phyloP scores from a whole-genome alignment of 768 basidiomycete genomes.

The Xerocomus brunneocitrinus region DNA sequence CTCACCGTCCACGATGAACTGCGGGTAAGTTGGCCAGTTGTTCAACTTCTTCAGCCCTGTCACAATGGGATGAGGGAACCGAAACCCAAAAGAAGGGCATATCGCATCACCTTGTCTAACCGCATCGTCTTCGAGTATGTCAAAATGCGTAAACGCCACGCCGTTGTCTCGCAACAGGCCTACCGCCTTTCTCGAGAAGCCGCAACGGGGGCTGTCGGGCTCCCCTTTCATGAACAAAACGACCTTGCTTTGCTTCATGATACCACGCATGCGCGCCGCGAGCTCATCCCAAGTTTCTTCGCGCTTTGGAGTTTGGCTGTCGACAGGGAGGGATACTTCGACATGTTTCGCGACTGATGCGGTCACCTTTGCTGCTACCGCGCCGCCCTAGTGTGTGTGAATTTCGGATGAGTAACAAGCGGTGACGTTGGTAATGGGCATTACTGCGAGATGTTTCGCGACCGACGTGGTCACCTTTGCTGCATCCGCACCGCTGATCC shows the following conservation, averaged over 20 bases:
- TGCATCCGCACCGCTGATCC: conserved; percentile 80
- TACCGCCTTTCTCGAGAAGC: conserved; percentile 77
- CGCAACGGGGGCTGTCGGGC: conserved; percentile 74
- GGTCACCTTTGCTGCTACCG: conserved; percentile 65
- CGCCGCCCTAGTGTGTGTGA: conserved; percentile 66
- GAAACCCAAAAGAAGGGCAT: background rate
- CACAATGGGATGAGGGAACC: conserved; percentile 4
- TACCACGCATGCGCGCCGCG: conserved; percentile 49
- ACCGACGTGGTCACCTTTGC: conserved; percentile 55
- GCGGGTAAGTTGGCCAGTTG: conserved; percentile 89
- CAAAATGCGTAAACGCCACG: conserved; percentile 70
- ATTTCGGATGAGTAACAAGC: background rate
- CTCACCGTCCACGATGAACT: conserved; percentile 84
- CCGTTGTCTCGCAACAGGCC: conserved; percentile 58
- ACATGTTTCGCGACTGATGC: conserved; percentile 56
- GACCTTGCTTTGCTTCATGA: conserved; percentile 79
- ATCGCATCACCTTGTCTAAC: conserved; percentile 66
- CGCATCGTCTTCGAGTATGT: conserved; percentile 77
- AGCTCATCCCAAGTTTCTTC: conserved; percentile 65
- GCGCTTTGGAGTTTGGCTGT: conserved; percentile 26
- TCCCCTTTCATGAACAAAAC: conserved; percentile 91
- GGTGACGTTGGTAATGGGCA: background rate
- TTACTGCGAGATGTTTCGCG: conserved; percentile 41
- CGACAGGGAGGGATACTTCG: conserved; percentile 22
- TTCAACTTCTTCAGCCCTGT: conserved; percentile 71